Conservation (phyloP, 2,329 filamentous ascomycete genomes). For the Tolypocladium nubicola region DNA sequence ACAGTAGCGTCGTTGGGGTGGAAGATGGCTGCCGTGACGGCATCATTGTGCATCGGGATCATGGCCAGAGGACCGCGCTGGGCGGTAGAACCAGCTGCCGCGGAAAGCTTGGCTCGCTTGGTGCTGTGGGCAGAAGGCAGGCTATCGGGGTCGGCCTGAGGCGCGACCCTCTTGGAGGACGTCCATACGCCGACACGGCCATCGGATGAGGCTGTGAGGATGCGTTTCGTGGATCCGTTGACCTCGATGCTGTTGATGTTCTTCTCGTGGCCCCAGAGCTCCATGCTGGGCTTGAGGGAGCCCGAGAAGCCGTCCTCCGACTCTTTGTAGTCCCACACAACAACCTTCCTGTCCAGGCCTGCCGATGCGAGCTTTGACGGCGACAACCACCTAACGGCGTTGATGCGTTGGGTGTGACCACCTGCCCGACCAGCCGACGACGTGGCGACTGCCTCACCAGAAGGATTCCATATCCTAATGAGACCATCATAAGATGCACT, state of each 20-base stretch:
- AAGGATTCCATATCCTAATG: slow-evolving; percentile 80
- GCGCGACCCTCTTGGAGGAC: slow-evolving; percentile 63
- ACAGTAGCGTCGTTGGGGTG: slow-evolving; percentile 77
- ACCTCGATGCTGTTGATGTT: slow-evolving; percentile 66
- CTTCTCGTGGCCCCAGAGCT: slow-evolving; percentile 74
- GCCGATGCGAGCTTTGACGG: slow-evolving; percentile 70
- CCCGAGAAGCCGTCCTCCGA: slow-evolving; percentile 47
- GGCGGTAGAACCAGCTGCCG: slow-evolving; percentile 31
- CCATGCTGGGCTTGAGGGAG: slow-evolving; percentile 60
- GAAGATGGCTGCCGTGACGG: slow-evolving; percentile 74
- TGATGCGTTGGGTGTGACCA: slow-evolving; percentile 68
- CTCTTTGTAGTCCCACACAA: slow-evolving; percentile 83
- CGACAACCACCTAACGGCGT: slow-evolving; percentile 75
- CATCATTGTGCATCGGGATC: slow-evolving; percentile 59
- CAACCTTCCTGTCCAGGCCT: slow-evolving; percentile 73
- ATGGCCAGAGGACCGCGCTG: slow-evolving; percentile 73
- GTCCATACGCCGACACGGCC: slow-evolving; percentile 84
- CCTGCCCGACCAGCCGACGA: slow-evolving; percentile 56
- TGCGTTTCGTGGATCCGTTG: slow-evolving; percentile 60
- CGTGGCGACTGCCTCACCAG: slow-evolving; percentile 72
- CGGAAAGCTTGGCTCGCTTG: slow-evolving; percentile 65
- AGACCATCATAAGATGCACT: slow-evolving; percentile 91
- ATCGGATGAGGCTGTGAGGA: slow-evolving; percentile 80
- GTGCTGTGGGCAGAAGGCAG: slow-evolving; percentile 56
- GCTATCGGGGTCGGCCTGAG: slow-evolving; percentile 58